Percentiles rank a stretch among this genome's conserved stretches.
These are phyloP conservation scores for Stemphylium beticola DNA, from an alignment of 2,329 filamentous ascomycete genomes.

Conservation along the genomic window DNA sequence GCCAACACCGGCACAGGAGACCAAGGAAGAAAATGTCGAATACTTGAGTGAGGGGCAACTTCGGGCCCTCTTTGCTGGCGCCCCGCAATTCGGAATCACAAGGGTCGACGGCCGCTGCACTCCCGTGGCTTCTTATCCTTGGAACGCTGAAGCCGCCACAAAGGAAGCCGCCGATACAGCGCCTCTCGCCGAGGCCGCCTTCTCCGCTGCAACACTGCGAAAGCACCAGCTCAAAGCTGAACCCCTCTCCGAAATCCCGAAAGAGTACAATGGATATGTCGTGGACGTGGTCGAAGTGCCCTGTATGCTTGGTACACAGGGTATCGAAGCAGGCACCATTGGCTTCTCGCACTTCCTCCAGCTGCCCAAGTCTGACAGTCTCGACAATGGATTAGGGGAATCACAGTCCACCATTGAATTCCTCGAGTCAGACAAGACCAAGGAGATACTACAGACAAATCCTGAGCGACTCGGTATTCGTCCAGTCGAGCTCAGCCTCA, in stretches of 20 bases:
- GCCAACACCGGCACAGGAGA: conserved; percentile 21
- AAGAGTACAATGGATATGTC: conserved; percentile 37
- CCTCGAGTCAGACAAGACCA: conserved; percentile 50
- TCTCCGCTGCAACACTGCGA: conserved; percentile 43
- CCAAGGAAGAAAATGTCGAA: conserved; percentile 23
- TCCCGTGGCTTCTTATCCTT: conserved; percentile 71
- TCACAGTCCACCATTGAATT: conserved; percentile 43
- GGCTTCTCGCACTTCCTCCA: conserved; percentile 73
- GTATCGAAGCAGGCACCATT: conserved; percentile 72
- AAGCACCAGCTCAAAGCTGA: conserved; percentile 22
- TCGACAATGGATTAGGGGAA: conserved; percentile 62
- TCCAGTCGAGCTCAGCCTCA: conserved; percentile 35
- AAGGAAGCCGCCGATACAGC: conserved; percentile 65
- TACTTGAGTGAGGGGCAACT: conserved; percentile 60
- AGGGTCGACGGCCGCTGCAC: conserved; percentile 66
- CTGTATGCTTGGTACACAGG: conserved; percentile 75
- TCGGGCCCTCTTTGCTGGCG: conserved; percentile 76
- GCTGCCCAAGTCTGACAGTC: conserved; percentile 67
- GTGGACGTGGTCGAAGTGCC: conserved; percentile 61
- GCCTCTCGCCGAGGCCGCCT: conserved; percentile 43
- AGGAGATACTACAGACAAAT: conserved; percentile 47
- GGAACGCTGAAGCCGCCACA: conserved; percentile 65
- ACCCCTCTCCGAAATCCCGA: conserved; percentile 19
- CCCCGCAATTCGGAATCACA: conserved; percentile 72
- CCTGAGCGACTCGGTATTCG: conserved; percentile 50